These are phyloP conservation scores for Citrus mangshanensis DNA, from an alignment of 345 rosid genomes.

Conservation along the genomic window DNA sequence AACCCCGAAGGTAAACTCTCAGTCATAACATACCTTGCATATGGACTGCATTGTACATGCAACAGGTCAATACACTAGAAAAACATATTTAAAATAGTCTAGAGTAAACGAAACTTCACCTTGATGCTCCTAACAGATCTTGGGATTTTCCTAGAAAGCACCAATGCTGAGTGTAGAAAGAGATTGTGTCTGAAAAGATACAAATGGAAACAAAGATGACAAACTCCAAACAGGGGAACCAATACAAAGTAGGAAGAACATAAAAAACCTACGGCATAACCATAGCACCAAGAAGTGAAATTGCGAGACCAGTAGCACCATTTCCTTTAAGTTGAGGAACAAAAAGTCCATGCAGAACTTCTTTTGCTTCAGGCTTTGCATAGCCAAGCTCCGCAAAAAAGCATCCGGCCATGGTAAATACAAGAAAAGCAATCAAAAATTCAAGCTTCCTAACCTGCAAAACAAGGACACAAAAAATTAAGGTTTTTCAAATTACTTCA, in stretches of 20 bases:
- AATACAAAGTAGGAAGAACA: neutral
- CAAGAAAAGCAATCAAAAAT: constrained; percentile 77
- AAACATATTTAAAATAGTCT: neutral
- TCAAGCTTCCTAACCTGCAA: constrained; percentile 35
- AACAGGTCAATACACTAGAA: neutral
- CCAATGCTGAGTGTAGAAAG: constrained; percentile 94
- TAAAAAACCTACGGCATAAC: constrained; percentile 88
- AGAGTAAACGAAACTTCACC: constrained; percentile 29
- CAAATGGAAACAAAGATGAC: constrained; percentile 1
- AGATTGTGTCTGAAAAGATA: constrained; percentile 70
- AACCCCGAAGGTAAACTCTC: neutral
- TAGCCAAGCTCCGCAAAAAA: constrained; percentile 75
- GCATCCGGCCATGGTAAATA: constrained; percentile 82
- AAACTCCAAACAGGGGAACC: constrained; percentile 3
- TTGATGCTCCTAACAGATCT: constrained; percentile 76
- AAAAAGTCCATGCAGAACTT: constrained; percentile 83
- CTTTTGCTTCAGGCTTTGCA: constrained; percentile 69
- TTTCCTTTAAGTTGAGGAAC: constrained; percentile 90
- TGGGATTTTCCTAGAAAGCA: constrained; percentile 89
- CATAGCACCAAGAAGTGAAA: constrained; percentile 95
- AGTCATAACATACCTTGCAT: neutral
- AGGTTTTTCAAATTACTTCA: neutral
- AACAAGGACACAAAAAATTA: constrained; percentile 1
- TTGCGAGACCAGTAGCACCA: constrained; percentile 92
- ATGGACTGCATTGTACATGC: neutral